phyloP scores from a whole-genome alignment of 306 rosid species.

The Ormosia semicastrata region DNA sequence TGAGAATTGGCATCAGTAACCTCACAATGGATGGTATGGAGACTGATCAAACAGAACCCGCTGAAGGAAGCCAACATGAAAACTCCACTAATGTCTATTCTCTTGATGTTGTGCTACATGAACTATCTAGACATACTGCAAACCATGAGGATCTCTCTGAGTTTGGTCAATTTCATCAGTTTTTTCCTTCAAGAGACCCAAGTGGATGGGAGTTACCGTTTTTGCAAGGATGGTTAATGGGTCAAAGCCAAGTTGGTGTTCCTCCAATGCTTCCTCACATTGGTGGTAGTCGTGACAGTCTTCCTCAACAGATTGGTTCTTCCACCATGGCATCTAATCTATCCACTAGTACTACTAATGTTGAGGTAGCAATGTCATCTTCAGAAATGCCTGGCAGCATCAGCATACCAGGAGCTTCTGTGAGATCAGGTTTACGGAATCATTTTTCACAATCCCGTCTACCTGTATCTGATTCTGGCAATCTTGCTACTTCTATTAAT shows the following conservation, averaged over 20 bases:
- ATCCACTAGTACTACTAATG: background rate
- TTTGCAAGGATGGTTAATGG: constrained; percentile 48
- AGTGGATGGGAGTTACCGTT: constrained; percentile 44
- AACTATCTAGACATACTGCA: constrained; percentile 31
- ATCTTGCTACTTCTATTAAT: constrained; percentile 43
- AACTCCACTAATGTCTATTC: constrained; percentile 36
- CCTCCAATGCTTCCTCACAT: constrained; percentile 31
- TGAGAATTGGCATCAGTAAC: constrained; percentile 27
- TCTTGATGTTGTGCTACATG: constrained; percentile 32
- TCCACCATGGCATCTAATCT: constrained; percentile 16
- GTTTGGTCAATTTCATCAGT: constrained; percentile 32
- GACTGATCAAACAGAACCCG: constrained; percentile 28
- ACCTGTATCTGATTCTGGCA: constrained; percentile 54
- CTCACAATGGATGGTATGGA: constrained; percentile 29
- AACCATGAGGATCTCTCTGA: constrained; percentile 38
- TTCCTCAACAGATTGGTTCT: constrained; percentile 30
- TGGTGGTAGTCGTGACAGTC: constrained; percentile 21
- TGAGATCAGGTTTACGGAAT: constrained; percentile 64
- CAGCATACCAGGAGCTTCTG: constrained; percentile 58
- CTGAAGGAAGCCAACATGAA: constrained; percentile 38
- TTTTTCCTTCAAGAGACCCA: constrained; percentile 34
- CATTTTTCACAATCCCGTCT: constrained; percentile 55
- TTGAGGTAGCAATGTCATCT: constrained; percentile 33
- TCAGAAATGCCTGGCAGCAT: constrained; percentile 52
- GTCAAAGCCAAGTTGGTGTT: constrained; percentile 42